A percentile compares a stretch with the other conserved stretches of the same genome.
Evolutionary conservation across 2,329 filamentous ascomycete genomes (phyloP).

Genomic region (Colletotrichum falcatum): DNA sequence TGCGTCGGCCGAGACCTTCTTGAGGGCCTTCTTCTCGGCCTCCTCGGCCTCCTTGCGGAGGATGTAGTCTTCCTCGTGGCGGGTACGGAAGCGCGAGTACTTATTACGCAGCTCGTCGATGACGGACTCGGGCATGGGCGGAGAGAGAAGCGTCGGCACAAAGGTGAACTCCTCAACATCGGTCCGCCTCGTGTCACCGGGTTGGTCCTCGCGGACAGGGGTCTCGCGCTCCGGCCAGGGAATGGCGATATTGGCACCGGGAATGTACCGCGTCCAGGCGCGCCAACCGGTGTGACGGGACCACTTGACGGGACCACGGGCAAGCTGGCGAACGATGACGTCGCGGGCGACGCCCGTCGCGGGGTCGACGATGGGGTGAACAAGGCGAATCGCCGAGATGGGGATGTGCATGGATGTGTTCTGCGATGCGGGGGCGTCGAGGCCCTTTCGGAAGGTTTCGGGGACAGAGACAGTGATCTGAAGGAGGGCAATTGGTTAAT

Average conservation of each 20-base stretch:
- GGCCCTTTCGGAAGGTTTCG: constrained; percentile 53
- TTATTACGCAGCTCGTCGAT: constrained; percentile 88
- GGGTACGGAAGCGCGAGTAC: constrained; percentile 83
- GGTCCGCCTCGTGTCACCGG: constrained; percentile 79
- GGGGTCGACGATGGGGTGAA: constrained; percentile 78
- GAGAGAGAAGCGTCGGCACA: constrained; percentile 78
- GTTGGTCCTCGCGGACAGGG: constrained; percentile 64
- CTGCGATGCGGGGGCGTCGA: constrained; percentile 55
- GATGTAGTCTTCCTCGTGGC: constrained; percentile 82
- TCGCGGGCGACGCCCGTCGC: constrained; percentile 75
- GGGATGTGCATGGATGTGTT: constrained; percentile 70
- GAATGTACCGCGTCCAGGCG: constrained; percentile 69
- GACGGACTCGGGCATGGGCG: constrained; percentile 83
- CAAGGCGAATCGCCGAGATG: constrained; percentile 81
- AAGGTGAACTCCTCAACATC: constrained; percentile 82
- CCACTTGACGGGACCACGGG: constrained; percentile 64
- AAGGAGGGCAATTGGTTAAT: constrained; percentile 15
- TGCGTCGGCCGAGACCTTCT: constrained; percentile 64
- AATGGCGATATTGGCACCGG: constrained; percentile 78
- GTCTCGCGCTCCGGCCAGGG: constrained; percentile 76
- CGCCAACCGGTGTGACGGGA: constrained; percentile 56
- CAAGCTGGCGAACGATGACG: constrained; percentile 80
- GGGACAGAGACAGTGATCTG: constrained; percentile 55
- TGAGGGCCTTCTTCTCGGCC: constrained; percentile 61
- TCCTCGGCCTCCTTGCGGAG: constrained; percentile 72